Conservation (phyloP, 305 asterid species). For the Fraxinus angustifolia region DNA sequence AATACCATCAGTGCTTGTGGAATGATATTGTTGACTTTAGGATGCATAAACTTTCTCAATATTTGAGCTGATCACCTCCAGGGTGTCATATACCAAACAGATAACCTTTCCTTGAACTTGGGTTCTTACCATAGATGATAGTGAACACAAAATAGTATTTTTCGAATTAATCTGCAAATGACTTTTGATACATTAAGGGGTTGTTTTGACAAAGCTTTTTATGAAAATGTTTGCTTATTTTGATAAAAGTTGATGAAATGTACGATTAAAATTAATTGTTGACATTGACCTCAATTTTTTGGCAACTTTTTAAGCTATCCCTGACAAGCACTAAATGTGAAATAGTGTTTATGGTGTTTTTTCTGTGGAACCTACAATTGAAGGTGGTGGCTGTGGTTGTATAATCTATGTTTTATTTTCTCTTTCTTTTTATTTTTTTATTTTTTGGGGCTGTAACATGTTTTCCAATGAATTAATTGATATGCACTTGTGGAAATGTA, state of each 20-base stretch:
- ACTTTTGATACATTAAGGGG: background rate
- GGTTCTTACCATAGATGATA: background rate
- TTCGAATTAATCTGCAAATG: background rate
- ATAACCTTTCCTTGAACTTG: background rate
- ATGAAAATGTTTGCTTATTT: background rate
- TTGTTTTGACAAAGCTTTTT: background rate
- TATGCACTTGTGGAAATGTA: background rate
- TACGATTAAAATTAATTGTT: background rate
- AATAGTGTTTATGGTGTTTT: background rate
- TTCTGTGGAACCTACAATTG: background rate
- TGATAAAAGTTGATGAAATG: background rate
- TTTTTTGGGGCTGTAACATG: background rate
- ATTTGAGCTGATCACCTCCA: background rate
- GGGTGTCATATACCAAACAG: background rate
- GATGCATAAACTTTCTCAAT: background rate
- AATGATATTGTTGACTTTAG: background rate
- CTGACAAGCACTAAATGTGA: background rate
- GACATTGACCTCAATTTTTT: background rate
- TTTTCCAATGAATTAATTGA: background rate
- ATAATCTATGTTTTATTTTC: background rate
- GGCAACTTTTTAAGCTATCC: background rate
- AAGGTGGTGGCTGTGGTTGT: background rate
- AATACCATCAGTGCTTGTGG: background rate
- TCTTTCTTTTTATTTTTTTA: background rate
- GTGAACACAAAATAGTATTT: background rate